These are phyloP conservation scores for Multifurca ochricompacta DNA, from an alignment of 768 basidiomycete genomes.

Conservation along the genomic window DNA sequence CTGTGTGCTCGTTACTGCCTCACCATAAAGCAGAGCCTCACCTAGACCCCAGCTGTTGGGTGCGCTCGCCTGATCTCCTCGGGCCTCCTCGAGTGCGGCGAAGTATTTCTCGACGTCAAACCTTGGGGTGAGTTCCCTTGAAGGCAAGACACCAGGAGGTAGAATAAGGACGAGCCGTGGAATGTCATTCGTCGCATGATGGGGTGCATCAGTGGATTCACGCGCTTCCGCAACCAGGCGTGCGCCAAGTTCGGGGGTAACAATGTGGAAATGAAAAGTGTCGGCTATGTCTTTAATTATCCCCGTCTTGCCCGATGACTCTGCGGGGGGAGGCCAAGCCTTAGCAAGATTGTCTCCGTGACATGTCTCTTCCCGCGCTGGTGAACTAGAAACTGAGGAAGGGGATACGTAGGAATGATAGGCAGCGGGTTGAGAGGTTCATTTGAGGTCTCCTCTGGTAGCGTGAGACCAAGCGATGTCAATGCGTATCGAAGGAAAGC, in stretches of 20 bases:
- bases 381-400: conserved; percentile 55
- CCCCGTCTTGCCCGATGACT: conserved; percentile 25
- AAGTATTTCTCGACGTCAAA: conserved; percentile 67
- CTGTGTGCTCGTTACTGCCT: conserved; percentile 90
- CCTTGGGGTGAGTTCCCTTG: conserved; percentile 50
- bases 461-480: conserved; percentile 29
- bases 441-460: neutral
- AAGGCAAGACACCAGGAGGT: conserved; percentile 40
- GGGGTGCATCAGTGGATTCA: conserved; percentile 33
- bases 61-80: conserved; percentile 25
- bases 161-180: conserved; percentile 38
- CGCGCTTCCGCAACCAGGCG: conserved; percentile 27
- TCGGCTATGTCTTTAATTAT: conserved; percentile 62
- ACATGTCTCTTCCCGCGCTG: conserved; percentile 35
- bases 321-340: conserved; percentile 26
- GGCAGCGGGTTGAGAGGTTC: conserved; percentile 33
- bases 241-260: conserved; percentile 26
- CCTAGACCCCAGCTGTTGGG: conserved; percentile 49
- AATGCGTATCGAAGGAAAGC: conserved; percentile 8
- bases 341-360: conserved; percentile 34
- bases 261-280: conserved; percentile 52
- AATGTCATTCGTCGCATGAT: conserved; percentile 24
- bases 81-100: conserved; percentile 34
- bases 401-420: conserved; percentile 27
- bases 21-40: conserved; percentile 76